Base-by-base conservation (phyloP, 1,139 yeast species). In the Hyphopichia buzzinii region DNA sequence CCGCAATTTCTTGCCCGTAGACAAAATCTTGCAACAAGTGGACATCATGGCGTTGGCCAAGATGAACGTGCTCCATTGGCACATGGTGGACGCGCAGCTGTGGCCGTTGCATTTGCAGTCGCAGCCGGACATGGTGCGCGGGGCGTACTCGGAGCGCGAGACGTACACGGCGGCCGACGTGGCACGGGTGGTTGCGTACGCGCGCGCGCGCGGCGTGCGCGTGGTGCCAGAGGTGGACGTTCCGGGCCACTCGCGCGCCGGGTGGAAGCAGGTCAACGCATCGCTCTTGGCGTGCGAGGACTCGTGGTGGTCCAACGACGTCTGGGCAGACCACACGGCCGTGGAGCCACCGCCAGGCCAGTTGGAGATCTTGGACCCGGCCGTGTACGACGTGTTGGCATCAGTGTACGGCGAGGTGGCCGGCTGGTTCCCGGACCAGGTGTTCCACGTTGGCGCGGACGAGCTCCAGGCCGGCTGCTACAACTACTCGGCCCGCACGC, bases 311-410 rank as follows among this genome's bases (percentile, higher is more conserved):
- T 42, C 57, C 10, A 49, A 52, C 33, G 62, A 55, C 33, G 52
- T 45, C 17, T 50, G 52, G 50, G 47, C 46, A 4, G 39, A 38
- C 16, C 57, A 51, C 34, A 57, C 63, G 15, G 71, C 76, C 1
- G 61, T 54, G n/a, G 74, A 71, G 44, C 75, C 77, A 11, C 70
- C 71, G 14, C 64, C 76, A 3, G 76, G 76, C 2, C 78, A 73
- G 47, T 53, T 73, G 30, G 71, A 72, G 39, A 57, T 68, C 31
- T 41, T 66, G 34, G 52, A 60, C 40, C 50, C 64, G 31, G 53
- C 57, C 3, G 63, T 73, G 3, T 68, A 67, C 40, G 54, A 57
- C 2, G 62, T 66, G 10, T 59, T 72, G 4, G 47, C 48, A 24
- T 50, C 57, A 22, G 62, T 73, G n/a, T 70, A 60, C 43, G 45